Evolutionary conservation across 345 rosid genomes (phyloP), one percentile per base, ranked within the genome.

Genomic region (Moricandia arvensis): DNA sequence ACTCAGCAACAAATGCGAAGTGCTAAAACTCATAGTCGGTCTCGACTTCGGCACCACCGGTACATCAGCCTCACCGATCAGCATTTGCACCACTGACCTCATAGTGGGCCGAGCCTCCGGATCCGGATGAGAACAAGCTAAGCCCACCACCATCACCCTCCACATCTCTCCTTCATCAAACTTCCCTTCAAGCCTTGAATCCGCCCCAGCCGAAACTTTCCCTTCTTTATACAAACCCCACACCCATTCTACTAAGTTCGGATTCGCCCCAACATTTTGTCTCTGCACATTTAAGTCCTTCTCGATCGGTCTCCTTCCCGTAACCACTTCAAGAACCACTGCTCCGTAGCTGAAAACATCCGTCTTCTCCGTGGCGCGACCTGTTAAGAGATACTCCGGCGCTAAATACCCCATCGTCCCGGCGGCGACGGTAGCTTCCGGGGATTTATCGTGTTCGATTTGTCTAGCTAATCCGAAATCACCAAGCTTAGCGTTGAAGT

Each of bases 1-100:
- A 75, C 86, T 91, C 69, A 86, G 53, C 81, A 96, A 65, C 66
- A 96, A 84, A 75, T 92, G 88, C 1, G 99, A 86, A 26, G 99
- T 93, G 81, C 97, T 96, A 59, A 96, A 91, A 81, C 85, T 93
- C 93, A 91, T 82, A 41, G 75, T 74, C 0, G 79, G 82, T 74
- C 68, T 74, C 45, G 68, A 73, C 75, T 69, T 79, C 2, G 82
- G 82, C 47, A 79, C 82, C 0, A 63, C 75, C 53, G 82, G 82
- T 1, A 79, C 79, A 68, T 74, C 79, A 63, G 82, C 79, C 3
- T 79, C 82, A 47, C 82, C 82, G 21, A 63, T 68, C 71, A 79
- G 7, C 87, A 87, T 84, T 59, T 87, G 88, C 63, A 83, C 88
- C 71, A 83, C 88, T 10, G 71, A 70, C 66, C 86, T 79, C 88